These are phyloP conservation scores for Colletotrichum magnum DNA, from an alignment of 2,329 filamentous ascomycete species.

Conservation along the genomic window DNA sequence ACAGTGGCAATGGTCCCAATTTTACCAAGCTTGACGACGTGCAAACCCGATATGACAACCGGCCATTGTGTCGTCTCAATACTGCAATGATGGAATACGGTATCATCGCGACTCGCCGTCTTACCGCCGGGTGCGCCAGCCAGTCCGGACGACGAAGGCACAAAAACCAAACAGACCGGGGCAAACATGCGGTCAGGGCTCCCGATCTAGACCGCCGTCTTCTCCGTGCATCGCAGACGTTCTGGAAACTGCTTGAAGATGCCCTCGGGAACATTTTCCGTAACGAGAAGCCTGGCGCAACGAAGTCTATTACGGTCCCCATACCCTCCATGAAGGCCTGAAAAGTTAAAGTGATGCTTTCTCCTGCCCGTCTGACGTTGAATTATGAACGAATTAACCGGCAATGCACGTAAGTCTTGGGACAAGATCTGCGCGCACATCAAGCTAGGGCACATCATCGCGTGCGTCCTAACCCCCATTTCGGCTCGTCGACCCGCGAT, in stretches of 20 bases:
- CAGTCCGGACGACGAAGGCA: slow-evolving; percentile 27
- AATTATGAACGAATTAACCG: slow-evolving; percentile 17
- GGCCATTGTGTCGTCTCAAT: too few species aligned
- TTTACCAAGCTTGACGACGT: too few species aligned
- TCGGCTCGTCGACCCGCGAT: slow-evolving; percentile 7
- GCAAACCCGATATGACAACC: too few species aligned
- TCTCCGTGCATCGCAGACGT: not conserved
- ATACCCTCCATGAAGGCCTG: not conserved
- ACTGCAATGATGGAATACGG: not conserved
- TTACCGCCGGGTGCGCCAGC: not conserved
- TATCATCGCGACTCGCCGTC: not conserved
- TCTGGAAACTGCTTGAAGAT: slow-evolving; percentile 19
- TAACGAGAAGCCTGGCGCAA: not conserved
- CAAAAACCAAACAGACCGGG: not conserved
- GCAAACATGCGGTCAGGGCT: not conserved
- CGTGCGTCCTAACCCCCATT: not conserved
- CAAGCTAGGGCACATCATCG: not conserved
- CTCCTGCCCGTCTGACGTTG: slow-evolving; percentile 19
- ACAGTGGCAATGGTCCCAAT: too few species aligned
- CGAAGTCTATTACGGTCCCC: not conserved
- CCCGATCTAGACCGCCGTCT: not conserved
- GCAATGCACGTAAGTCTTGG: slow-evolving; percentile 21
- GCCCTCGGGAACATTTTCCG: slow-evolving; percentile 11
- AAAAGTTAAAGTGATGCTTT: slow-evolving; percentile 10
- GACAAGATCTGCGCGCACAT: slow-evolving; percentile 18